Percentiles rank a stretch among this genome's conserved stretches.
These are phyloP conservation scores for Trichosanthes cucumerina DNA, from an alignment of 306 rosid species.

Conservation along the genomic window DNA sequence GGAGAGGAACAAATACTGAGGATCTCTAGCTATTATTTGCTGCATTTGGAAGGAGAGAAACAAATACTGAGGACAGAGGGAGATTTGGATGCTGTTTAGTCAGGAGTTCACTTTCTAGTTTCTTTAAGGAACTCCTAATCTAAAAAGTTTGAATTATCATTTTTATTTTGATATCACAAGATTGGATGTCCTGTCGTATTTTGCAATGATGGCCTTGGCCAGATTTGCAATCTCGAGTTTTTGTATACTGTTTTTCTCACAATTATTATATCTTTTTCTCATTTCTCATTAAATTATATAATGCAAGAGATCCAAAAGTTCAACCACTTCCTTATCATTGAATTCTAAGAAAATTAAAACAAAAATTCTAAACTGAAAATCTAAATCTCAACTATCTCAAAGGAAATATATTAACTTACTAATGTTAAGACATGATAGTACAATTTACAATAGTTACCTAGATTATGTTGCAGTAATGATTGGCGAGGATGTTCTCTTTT, in stretches of 20 bases:
- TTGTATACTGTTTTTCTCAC: background rate
- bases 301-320: background rate
- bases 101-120: background rate
- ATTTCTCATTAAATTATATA: background rate
- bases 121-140: background rate
- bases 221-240: background rate
- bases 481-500: constrained; percentile 91
- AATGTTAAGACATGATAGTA: background rate
- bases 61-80: background rate
- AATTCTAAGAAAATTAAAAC: background rate
- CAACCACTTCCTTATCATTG: background rate
- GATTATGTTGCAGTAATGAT: constrained; percentile 89
- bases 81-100: background rate
- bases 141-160: background rate
- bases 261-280: background rate
- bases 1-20: too few relatives aligned
- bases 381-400: background rate
- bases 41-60: background rate
- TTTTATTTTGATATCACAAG: background rate
- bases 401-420: background rate
- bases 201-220: background rate
- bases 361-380: background rate
- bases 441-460: constrained; percentile 36
- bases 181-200: background rate
- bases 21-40: background rate